Percentiles rank a stretch among this genome's conserved stretches.
Evolutionary conservation across 345 rosid species (phyloP).

Genomic region (Euclidium syriacum): DNA sequence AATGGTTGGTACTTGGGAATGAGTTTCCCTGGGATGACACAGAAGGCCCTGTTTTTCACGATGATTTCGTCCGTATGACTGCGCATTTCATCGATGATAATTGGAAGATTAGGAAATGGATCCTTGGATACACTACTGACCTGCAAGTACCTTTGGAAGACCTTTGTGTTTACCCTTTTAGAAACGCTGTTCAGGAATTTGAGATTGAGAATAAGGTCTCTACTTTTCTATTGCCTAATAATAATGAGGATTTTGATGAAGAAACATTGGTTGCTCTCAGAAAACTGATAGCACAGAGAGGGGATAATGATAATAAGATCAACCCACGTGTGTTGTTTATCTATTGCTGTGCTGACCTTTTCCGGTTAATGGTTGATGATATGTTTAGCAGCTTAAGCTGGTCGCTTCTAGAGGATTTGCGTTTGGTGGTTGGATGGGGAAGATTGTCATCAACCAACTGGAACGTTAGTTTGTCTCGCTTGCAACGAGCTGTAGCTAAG

Average conservation of each 20-base stretch:
- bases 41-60: not conserved
- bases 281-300: conserved; percentile 1
- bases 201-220: conserved; percentile 16
- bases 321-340: not conserved
- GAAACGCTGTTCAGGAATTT: conserved; percentile 4
- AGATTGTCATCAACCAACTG: not conserved
- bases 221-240: not conserved
- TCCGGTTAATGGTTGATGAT: conserved; percentile 18
- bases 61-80: conserved; percentile 8
- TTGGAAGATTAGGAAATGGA: conserved; percentile 12
- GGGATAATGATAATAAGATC: not conserved
- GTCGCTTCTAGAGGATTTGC: not conserved
- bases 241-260: not conserved
- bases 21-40: not conserved
- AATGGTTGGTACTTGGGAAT: not conserved
- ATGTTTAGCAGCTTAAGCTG: not conserved
- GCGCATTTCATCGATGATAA: conserved; percentile 28
- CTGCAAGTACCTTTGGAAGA: not conserved
- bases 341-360: conserved; percentile 20
- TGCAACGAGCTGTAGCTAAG: conserved; percentile 10
- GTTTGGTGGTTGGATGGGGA: conserved; percentile 22
- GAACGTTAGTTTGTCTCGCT: not conserved
- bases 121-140: conserved; percentile 3
- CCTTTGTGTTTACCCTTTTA: not conserved
- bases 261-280: not conserved